Conservation (phyloP, 257 asterid genomes). For the Capsicum pubescens region DNA sequence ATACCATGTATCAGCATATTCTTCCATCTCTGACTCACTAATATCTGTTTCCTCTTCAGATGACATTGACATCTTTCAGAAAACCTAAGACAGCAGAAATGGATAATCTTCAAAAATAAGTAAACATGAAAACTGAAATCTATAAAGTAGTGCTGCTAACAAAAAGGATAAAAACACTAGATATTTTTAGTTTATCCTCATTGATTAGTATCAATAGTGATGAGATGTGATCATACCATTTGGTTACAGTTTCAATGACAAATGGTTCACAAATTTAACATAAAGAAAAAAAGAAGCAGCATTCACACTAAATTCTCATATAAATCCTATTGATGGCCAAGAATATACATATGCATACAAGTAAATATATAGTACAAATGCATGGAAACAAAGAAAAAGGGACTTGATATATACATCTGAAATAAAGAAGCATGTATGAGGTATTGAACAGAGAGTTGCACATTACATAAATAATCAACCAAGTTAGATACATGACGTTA, state of each 20-base stretch:
- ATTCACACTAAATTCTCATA: background rate
- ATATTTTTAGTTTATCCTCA: background rate
- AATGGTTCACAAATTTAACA: background rate
- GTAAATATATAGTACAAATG: too few relatives aligned
- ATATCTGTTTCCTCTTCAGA: slow-evolving; percentile 69
- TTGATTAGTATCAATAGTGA: background rate
- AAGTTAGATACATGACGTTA: background rate
- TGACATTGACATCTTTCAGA: slow-evolving; percentile 52
- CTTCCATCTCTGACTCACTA: slow-evolving; percentile 68
- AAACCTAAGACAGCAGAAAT: slow-evolving; percentile 11
- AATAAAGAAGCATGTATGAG: background rate
- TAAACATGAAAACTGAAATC: slow-evolving; percentile 1
- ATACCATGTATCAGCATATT: slow-evolving; percentile 55
- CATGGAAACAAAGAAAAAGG: background rate
- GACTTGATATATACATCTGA: background rate
- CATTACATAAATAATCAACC: background rate
- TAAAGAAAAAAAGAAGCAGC: background rate
- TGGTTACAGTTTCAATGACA: background rate
- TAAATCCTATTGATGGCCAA: background rate
- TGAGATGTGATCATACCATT: background rate
- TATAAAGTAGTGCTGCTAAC: background rate
- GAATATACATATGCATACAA: background rate
- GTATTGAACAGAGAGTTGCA: background rate
- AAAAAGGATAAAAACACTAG: background rate
- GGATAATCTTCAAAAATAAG: background rate